Percentiles rank a stretch among this genome's conserved stretches.
phyloP scores from a whole-genome alignment of 257 asterid genomes.

The Penstemon eatonii region DNA sequence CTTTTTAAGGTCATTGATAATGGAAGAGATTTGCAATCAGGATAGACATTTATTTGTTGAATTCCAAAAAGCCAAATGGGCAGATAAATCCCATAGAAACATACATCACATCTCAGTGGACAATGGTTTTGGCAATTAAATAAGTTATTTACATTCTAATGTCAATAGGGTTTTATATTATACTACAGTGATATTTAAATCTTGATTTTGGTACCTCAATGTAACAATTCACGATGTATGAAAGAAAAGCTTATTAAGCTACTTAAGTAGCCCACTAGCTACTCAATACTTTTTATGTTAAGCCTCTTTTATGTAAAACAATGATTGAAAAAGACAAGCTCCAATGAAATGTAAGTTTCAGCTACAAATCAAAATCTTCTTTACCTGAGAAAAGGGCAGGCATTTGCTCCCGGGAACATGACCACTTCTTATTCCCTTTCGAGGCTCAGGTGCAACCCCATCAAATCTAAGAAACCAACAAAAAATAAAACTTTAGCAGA shows the following conservation, averaged over 20 bases:
- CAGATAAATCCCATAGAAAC: background rate
- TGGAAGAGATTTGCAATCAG: background rate
- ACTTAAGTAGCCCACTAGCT: background rate
- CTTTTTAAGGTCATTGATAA: background rate
- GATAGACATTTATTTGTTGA: background rate
- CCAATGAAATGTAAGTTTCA: background rate
- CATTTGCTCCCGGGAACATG: constrained; percentile 96
- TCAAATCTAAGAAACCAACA: constrained; percentile 54
- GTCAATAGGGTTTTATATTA: background rate
- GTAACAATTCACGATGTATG: background rate
- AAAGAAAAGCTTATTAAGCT: background rate
- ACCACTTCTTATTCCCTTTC: constrained; percentile 91
- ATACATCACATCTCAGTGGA: background rate
- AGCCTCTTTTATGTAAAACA: background rate
- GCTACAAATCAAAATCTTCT: constrained; percentile 14
- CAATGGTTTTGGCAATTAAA: background rate
- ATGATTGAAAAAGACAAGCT: background rate
- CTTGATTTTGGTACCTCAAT: background rate
- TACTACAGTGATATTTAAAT: background rate
- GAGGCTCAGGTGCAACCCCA: constrained; percentile 96
- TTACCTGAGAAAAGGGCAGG: constrained; percentile 83
- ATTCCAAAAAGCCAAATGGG: background rate
- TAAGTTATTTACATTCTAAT: background rate
- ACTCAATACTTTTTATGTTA: background rate
- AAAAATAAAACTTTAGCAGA: background rate